Base-by-base conservation (phyloP, 2,329 filamentous ascomycete genomes). In the Emergomyces orientalis region DNA sequence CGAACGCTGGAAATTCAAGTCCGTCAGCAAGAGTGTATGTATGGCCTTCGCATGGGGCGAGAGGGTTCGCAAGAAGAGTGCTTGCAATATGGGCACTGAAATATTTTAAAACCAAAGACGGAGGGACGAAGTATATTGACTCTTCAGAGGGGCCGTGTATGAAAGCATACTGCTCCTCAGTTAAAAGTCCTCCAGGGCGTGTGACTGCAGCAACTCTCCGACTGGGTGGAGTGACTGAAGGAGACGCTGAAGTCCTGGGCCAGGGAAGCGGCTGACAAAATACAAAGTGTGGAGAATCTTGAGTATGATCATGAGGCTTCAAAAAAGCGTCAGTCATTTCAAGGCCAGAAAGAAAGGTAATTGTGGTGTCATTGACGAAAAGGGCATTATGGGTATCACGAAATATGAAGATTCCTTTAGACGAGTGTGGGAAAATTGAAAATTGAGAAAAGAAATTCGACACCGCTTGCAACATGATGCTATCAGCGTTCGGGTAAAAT, bases 1-100 rank as follows among this genome's bases (percentile, higher is more conserved):
- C 76, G 60, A 75, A 73, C 32, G 75, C 76, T 71, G 63, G 45
- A 63, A 55, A 49, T 45, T 47, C 30, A 62, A 37, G 43, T 30
- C 63, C 60, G 61, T 66, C 63, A 66, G 66, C 65, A 66, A 64
- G 55, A 57, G 22, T 51, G 47, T 65, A 65, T 13, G 59, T 34
- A 30, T 64, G 57, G 34, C 62, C 59, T 30, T 63, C 64, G 11
- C 37, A 32, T 19, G 66, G 66, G 27, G 64, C 64, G 49, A 66
- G 61, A 34, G 52, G 63, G 17, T 45, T 47, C 1, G 59, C 60
- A 27, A 66, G 64, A 39, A 67, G 51, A 41, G 52, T 32, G 39
- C 63, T 63, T 47, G 65, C 64, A 59, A 63, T 47, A 45, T 56
- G 43, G 47, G 57, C 14, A 25, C 34, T 43, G 59, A 65, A 65